Evolutionary conservation across 2,329 filamentous ascomycete species (phyloP).

Genomic region (Arthrobotrys musiformis): DNA sequence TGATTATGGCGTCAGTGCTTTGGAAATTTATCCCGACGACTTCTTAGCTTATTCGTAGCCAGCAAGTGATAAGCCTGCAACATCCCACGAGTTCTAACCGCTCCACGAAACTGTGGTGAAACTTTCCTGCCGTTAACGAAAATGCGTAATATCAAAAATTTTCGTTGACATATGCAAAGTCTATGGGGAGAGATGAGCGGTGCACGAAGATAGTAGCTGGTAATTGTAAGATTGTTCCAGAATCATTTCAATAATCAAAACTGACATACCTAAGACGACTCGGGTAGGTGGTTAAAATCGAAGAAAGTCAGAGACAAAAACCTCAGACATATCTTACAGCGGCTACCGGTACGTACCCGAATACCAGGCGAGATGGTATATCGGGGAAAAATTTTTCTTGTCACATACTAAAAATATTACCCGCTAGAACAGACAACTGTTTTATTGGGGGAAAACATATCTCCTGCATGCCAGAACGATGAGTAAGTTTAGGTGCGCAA

Average conservation of each 20-base stretch:
- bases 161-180: constrained; percentile 3
- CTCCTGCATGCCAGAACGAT: constrained; percentile 24
- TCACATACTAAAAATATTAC: constrained; percentile 19
- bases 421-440: constrained; percentile 22
- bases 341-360: constrained; percentile 17
- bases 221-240: constrained; percentile 17
- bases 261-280: constrained; percentile 33
- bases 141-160: background rate
- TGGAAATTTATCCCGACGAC: constrained; percentile 17
- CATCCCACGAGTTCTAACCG: background rate
- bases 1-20: background rate
- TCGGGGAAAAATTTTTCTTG: constrained; percentile 20
- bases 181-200: background rate
- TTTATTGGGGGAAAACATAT: constrained; percentile 39
- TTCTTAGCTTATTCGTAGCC: background rate
- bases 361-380: constrained; percentile 25
- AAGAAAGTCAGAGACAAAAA: constrained; percentile 11
- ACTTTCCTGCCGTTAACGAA: constrained; percentile 1
- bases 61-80: constrained; percentile 5
- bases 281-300: constrained; percentile 16
- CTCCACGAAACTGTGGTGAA: background rate
- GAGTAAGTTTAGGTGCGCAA: constrained; percentile 34
- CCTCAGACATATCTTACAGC: constrained; percentile 16
- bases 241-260: constrained; percentile 20
- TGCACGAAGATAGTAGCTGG: constrained; percentile 8